Percentiles rank a stretch among this genome's conserved stretches.
phyloP scores from a whole-genome alignment of 495 filamentous ascomycete genomes.

The Choiromyces venosus region DNA sequence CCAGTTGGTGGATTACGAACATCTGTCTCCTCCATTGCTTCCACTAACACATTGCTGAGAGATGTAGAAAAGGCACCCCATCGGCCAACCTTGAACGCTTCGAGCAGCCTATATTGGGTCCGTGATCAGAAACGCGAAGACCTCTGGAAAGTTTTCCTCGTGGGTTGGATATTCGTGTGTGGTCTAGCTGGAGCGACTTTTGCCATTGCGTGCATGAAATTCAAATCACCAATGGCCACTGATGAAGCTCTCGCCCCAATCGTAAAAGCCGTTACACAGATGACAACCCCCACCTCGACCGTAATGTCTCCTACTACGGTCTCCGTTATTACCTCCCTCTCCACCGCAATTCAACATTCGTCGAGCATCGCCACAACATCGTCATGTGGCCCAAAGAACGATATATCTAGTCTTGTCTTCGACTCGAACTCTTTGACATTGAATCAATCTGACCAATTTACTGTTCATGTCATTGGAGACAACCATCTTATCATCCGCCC shows the following conservation, averaged over 20 bases:
- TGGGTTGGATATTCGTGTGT: constrained; percentile 37
- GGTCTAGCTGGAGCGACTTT: constrained; percentile 38
- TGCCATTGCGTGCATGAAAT: constrained; percentile 40
- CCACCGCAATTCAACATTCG: constrained; percentile 23
- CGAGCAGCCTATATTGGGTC: constrained; percentile 34
- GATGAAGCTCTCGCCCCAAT: constrained; percentile 22
- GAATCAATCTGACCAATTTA: constrained; percentile 50
- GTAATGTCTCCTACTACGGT: constrained; percentile 23
- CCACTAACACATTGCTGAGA: constrained; percentile 39
- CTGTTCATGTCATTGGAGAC: constrained; percentile 59
- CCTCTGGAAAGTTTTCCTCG: constrained; percentile 38
- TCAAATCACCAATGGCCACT: constrained; percentile 25
- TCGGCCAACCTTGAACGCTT: constrained; percentile 23
- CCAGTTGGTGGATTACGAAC: constrained; percentile 34
- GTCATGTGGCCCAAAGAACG: constrained; percentile 26
- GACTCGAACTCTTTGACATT: constrained; percentile 28
- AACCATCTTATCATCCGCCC: constrained; percentile 58
- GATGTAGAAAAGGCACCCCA: constrained; percentile 41
- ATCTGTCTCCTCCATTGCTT: constrained; percentile 22
- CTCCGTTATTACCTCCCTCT: constrained; percentile 28
- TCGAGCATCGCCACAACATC: constrained; percentile 19
- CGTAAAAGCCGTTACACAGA: constrained; percentile 25
- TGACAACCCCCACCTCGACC: constrained; percentile 22
- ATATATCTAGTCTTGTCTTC: constrained; percentile 27
- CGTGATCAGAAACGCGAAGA: constrained; percentile 38